Percentiles rank a stretch among this genome's conserved stretches.
These are phyloP conservation scores for Russula vinacea DNA, from an alignment of 768 basidiomycete species.

Conservation along the genomic window DNA sequence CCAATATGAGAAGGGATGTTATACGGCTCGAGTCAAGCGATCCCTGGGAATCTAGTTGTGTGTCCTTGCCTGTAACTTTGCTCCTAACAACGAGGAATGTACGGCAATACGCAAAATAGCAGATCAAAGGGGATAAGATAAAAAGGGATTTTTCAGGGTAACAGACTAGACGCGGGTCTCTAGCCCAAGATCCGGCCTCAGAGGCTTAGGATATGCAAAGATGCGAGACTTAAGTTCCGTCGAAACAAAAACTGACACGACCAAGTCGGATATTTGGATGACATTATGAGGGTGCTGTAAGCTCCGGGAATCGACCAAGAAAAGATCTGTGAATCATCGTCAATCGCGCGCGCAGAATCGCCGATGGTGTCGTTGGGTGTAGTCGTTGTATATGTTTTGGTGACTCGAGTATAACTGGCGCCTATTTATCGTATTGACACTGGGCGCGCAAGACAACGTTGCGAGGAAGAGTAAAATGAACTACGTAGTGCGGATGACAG, in stretches of 20 bases:
- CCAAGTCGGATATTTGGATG: constrained; percentile 28
- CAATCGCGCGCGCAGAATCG: constrained; percentile 5
- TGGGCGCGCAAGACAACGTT: constrained; percentile 7
- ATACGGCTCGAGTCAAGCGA: constrained; percentile 28
- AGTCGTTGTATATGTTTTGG: constrained; percentile 25
- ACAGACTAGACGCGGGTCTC: constrained; percentile 8
- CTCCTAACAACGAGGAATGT: constrained; percentile 9
- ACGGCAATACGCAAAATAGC: constrained; percentile 20
- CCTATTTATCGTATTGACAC: constrained; percentile 16
- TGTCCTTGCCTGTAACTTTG: constrained; percentile 11
- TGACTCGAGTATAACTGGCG: constrained; percentile 26
- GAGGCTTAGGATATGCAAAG: constrained; percentile 18
- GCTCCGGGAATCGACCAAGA: constrained; percentile 18
- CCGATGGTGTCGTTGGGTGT: constrained; percentile 19
- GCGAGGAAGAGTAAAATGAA: constrained; percentile 8
- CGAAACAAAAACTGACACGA: constrained; percentile 13
- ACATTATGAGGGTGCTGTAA: constrained; percentile 12
- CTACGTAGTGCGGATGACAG: constrained; percentile 19
- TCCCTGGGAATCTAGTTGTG: constrained; percentile 16
- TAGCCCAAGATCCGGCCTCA: constrained; percentile 22
- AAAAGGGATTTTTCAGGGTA: not conserved
- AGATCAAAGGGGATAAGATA: constrained; percentile 25
- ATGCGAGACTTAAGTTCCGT: constrained; percentile 20
- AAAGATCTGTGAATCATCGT: constrained; percentile 23
- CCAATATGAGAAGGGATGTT: constrained; percentile 15